A percentile compares a stretch with the other conserved stretches of the same genome.
These are phyloP conservation scores for Ustilago cynodontis DNA, from an alignment of 1,284 basidiomycete genomes.

Conservation along the genomic window DNA sequence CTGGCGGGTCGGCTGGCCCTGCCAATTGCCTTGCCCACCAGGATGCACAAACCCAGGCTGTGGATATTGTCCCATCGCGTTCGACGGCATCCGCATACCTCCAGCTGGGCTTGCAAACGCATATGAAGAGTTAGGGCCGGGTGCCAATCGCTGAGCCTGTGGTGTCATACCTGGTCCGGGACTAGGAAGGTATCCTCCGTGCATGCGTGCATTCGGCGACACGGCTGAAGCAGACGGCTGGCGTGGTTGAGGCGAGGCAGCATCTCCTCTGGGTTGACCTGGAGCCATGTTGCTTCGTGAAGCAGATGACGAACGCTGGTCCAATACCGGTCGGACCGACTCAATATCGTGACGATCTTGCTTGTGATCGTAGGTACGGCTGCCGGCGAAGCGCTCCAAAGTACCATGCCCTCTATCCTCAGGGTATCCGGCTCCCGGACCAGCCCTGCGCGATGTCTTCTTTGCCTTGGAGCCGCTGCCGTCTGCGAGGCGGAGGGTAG, in stretches of 20 bases:
- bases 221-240: conserved; percentile 14
- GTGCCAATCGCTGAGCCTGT: conserved; percentile 25
- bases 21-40: neutral
- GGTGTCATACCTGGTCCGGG: conserved; percentile 20
- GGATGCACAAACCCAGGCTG: conserved; percentile 8
- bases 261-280: conserved; percentile 2
- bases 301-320: conserved; percentile 8
- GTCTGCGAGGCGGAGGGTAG: conserved; percentile 44
- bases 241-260: conserved; percentile 9
- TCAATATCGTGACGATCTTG: conserved; percentile 47
- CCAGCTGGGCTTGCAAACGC: conserved; percentile 33
- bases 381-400: conserved; percentile 45
- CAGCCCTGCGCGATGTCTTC: conserved; percentile 19
- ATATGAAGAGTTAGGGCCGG: conserved; percentile 32
- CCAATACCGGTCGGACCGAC: conserved; percentile 10
- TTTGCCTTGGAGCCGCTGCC: conserved; percentile 42
- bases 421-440: conserved; percentile 4
- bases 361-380: conserved; percentile 39
- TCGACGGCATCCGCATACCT: conserved; percentile 24
- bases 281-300: neutral
- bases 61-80: conserved; percentile 6
- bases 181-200: conserved; percentile 11
- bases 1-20: conserved; percentile 1
- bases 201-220: conserved; percentile 35
- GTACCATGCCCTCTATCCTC: conserved; percentile 35